Percentiles rank a stretch among this genome's conserved stretches.
Conservation (phyloP, 1,284 basidiomycete genomes). For the Tetrapyrgos nigripes region DNA sequence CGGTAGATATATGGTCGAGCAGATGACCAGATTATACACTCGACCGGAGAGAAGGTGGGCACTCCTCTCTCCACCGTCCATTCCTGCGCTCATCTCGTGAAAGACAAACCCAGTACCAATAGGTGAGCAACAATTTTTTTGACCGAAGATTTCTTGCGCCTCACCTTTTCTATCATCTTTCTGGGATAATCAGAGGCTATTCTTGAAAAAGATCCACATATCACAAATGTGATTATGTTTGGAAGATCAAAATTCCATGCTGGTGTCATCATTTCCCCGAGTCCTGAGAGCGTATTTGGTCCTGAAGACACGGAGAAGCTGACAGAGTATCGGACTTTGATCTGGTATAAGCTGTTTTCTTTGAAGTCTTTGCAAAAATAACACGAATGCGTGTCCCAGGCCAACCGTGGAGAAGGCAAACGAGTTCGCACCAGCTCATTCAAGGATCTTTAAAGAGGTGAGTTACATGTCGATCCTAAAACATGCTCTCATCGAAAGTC, state of each 20-base stretch:
- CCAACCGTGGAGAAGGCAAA: conserved; percentile 44
- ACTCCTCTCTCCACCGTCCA: not conserved
- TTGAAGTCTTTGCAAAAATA: not conserved
- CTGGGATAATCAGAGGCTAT: conserved; percentile 28
- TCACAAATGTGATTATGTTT: conserved; percentile 34
- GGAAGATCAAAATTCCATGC: conserved; percentile 35
- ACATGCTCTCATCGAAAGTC: not conserved
- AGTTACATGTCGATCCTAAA: not conserved
- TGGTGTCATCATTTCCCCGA: conserved; percentile 37
- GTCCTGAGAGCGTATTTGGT: conserved; percentile 26
- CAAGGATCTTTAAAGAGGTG: conserved; percentile 47
- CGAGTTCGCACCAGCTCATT: conserved; percentile 45
- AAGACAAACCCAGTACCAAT: not conserved
- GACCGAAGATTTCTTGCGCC: conserved; percentile 39
- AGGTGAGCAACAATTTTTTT: not conserved
- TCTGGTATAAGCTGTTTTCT: conserved; percentile 27
- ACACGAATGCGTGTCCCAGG: conserved; percentile 25
- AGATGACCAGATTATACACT: conserved; percentile 41
- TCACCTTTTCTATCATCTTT: not conserved
- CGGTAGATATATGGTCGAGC: conserved; percentile 50
- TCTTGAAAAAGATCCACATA: conserved; percentile 24
- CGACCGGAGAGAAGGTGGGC: conserved; percentile 47
- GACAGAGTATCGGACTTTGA: conserved; percentile 25
- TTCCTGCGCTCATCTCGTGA: not conserved
- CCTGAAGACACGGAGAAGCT: conserved; percentile 27